These are phyloP conservation scores for Colletotrichum lupini DNA, from an alignment of 2,329 filamentous ascomycete genomes.

Conservation along the genomic window DNA sequence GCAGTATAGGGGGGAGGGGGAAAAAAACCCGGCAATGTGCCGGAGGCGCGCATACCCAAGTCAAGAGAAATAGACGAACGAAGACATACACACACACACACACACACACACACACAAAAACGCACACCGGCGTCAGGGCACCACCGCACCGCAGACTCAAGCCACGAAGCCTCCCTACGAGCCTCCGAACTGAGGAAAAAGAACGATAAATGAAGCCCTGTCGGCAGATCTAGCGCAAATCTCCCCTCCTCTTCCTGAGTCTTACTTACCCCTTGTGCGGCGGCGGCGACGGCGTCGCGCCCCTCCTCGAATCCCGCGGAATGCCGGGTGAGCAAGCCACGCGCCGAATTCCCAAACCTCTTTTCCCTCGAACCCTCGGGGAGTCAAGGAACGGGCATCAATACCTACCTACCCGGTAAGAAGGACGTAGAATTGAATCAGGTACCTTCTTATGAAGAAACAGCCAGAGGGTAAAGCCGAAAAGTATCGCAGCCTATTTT, in stretches of 20 bases:
- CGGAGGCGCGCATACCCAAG: background rate
- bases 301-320: background rate
- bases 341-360: background rate
- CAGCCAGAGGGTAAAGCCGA: no score
- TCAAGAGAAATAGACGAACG: background rate
- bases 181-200: background rate
- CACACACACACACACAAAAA: background rate
- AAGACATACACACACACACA: background rate
- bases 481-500: no score
- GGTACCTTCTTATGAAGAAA: background rate
- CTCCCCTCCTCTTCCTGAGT: no score
- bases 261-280: background rate
- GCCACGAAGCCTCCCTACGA: background rate
- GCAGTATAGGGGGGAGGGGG: no score
- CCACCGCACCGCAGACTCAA: background rate
- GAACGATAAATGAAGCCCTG: background rate
- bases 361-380: background rate
- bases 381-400: background rate
- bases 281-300: no score
- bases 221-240: background rate
- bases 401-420: background rate
- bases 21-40: background rate
- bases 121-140: background rate
- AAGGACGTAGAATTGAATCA: background rate
- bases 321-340: background rate